Base-by-base conservation (phyloP, 2,329 filamentous ascomycete genomes). In the Microthyrium microscopicum region DNA sequence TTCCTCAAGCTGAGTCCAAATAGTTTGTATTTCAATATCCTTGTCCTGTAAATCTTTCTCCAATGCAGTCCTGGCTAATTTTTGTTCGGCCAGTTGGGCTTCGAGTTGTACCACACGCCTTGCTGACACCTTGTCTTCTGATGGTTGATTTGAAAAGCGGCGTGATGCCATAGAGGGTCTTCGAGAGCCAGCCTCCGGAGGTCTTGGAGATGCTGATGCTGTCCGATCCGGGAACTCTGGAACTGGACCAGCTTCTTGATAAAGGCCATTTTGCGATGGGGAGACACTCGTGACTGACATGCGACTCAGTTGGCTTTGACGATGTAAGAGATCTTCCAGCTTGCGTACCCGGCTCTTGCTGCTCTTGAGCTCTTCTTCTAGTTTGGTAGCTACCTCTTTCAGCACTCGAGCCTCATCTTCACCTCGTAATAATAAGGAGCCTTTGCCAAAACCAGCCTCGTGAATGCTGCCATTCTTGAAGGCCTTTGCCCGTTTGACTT, bases 381-480 rank as follows among this genome's bases (percentile, higher is more conserved):
- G 42, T 62, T 78, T 49, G 66, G 68, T 21, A 79, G 63, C 63
- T 15, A 51, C 54, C 36, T 64, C 61, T 31, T 55, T 55, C 3
- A 66, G 43, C 9, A 57, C 48, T 22, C 57, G 66, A 40, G 85
- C 62, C 41, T 94, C 85, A 46, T 92, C 83, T 40, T 89, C 79
- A n/a, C 82, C 84, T 25, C 82, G 74, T 11, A 92, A 70, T 46
- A 93, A 58, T 7, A 94, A 66, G 1, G 83, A 87, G 42, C 81
- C 91, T 46, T 78, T 73, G n/a, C 83, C 83, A 40, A 94, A 68
- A 3, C 72, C 73, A n/a, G 77, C 77, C 50, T 95, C 89, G 46
- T 94, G 84, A 24, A 95, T 70, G 49, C 89, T 95, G 12, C 89
- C 89, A 49, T 91, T 89, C 51, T 94, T 94, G 62, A 98, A 95